These are phyloP conservation scores for Colletotrichum liriopes DNA, from an alignment of 2,329 filamentous ascomycete genomes.

Conservation along the genomic window DNA sequence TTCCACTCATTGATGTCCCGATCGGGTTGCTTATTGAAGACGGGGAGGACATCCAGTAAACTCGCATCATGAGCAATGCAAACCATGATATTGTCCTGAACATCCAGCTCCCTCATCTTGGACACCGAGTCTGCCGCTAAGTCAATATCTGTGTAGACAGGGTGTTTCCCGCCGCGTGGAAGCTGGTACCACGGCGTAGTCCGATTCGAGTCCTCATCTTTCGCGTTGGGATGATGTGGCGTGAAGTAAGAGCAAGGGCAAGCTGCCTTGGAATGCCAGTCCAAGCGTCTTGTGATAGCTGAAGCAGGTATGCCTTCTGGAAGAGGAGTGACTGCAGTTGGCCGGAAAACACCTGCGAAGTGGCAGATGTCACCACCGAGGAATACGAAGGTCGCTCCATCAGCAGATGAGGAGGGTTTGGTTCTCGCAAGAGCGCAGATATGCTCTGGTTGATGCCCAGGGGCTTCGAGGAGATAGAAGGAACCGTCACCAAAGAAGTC, in stretches of 20 bases:
- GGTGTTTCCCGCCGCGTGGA: conserved; percentile 5
- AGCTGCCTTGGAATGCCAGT: conserved; percentile 13
- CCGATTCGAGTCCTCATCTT: neutral
- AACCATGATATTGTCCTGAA: conserved; percentile 34
- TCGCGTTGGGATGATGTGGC: conserved; percentile 21
- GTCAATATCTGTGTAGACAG: conserved; percentile 33
- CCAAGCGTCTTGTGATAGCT: conserved; percentile 12
- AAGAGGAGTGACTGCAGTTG: conserved; percentile 4
- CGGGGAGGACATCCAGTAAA: conserved; percentile 31
- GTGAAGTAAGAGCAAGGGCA: conserved; percentile 39
- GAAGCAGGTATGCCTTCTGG: conserved; percentile 23
- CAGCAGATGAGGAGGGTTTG: conserved; percentile 37
- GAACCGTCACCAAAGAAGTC: conserved; percentile 60
- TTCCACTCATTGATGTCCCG: conserved; percentile 38
- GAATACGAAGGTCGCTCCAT: conserved; percentile 44
- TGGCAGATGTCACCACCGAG: conserved; percentile 46
- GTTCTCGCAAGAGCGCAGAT: conserved; percentile 45
- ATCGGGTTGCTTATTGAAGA: conserved; percentile 33
- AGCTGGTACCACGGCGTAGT: conserved; percentile 32
- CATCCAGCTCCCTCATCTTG: conserved; percentile 39
- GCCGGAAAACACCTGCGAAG: conserved; percentile 39
- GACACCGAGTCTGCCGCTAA: conserved; percentile 24
- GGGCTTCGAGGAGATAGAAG: conserved; percentile 57
- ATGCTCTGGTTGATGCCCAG: conserved; percentile 46
- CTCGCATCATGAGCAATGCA: conserved; percentile 38